Evolutionary conservation across 2,329 filamentous ascomycete genomes (phyloP).

Genomic region (Sphaerulina vaccinii): DNA sequence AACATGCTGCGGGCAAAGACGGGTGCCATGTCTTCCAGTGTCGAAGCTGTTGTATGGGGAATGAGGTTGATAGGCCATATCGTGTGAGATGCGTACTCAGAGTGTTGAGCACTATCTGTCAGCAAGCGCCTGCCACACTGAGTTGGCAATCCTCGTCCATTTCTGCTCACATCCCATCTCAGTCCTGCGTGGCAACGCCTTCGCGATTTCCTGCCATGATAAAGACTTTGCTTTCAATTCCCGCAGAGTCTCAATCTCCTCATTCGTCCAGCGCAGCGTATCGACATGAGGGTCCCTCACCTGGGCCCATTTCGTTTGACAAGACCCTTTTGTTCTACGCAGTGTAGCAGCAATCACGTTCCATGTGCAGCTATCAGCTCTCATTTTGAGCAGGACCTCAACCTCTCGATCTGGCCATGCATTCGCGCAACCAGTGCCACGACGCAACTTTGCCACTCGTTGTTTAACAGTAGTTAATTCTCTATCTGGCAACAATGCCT

Average conservation of each 20-base stretch:
- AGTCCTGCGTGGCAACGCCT: too few relatives aligned
- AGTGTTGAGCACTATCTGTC: too few relatives aligned
- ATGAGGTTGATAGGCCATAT: background rate
- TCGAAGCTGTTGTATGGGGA: background rate
- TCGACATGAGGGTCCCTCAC: too few relatives aligned
- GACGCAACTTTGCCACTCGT: background rate
- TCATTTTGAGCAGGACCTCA: background rate
- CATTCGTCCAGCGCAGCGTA: too few relatives aligned
- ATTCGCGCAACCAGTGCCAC: background rate
- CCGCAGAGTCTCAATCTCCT: too few relatives aligned
- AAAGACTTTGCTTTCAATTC: too few relatives aligned
- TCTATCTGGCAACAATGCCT: background rate
- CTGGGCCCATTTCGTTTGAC: background rate
- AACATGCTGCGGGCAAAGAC: background rate
- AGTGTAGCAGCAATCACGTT: background rate
- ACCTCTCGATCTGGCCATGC: background rate
- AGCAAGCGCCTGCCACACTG: background rate
- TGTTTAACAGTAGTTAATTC: background rate
- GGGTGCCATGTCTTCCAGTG: background rate
- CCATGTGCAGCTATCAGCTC: background rate
- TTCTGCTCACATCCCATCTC: background rate
- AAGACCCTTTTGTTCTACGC: background rate
- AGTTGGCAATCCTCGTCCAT: background rate
- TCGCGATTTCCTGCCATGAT: too few relatives aligned
- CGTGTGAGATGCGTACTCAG: background rate